Evolutionary conservation across 352 stramenopile genomes (phyloP).

Genomic region (Phytopythium chamaehyphon): DNA sequence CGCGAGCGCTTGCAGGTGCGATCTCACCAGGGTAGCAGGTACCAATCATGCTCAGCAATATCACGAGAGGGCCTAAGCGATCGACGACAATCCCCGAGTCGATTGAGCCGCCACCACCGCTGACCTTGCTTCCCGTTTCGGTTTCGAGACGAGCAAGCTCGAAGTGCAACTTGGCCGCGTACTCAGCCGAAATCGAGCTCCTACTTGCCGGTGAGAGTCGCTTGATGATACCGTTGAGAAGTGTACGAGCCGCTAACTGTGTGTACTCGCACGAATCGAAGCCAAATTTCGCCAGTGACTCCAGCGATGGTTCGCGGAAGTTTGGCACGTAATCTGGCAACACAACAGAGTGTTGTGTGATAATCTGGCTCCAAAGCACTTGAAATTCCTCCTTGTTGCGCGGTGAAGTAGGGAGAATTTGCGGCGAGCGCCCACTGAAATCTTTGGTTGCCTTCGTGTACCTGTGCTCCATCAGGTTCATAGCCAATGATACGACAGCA

Average conservation of each 20-base stretch:
- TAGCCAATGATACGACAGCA: conserved; percentile 69
- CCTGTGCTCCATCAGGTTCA: conserved; percentile 77
- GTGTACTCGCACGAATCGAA: conserved; percentile 79
- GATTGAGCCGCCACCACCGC: conserved; percentile 16
- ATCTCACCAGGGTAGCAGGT: conserved; percentile 84
- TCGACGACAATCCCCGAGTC: conserved; percentile 43
- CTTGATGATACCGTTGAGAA: conserved; percentile 79
- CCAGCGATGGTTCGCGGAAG: conserved; percentile 69
- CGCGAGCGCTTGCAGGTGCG: conserved; percentile 57
- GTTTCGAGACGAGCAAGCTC: conserved; percentile 73
- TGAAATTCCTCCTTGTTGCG: conserved; percentile 83
- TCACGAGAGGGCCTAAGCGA: conserved; percentile 64
- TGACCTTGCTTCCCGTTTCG: conserved; percentile 42
- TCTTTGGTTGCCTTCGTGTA: conserved; percentile 16
- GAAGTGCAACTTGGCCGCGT: conserved; percentile 75
- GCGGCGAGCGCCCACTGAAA: conserved; percentile 4
- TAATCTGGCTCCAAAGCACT: conserved; percentile 82
- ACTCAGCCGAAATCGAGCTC: conserved; percentile 58
- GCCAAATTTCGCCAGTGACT: conserved; percentile 66
- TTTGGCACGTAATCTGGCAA: conserved; percentile 64
- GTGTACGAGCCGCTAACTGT: conserved; percentile 58
- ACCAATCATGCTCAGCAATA: conserved; percentile 83
- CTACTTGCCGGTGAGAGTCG: conserved; percentile 39
- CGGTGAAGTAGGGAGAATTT: conserved; percentile 25
- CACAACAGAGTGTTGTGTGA: conserved; percentile 81